Evolutionary conservation across 768 basidiomycete species (phyloP).

Genomic region (Russula lepida): DNA sequence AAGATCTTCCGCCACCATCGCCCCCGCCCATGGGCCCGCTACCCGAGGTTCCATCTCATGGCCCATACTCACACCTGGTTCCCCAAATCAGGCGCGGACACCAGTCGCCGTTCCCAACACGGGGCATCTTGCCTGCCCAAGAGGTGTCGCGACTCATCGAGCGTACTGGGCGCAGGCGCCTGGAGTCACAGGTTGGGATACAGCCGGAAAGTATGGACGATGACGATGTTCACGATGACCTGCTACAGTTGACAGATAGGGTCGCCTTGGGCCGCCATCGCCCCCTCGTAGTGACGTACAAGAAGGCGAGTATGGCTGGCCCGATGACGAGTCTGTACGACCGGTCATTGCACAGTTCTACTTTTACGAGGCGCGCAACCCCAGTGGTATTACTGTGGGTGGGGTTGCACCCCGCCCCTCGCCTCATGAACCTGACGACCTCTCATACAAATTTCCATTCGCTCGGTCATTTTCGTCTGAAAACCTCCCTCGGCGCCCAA

Average conservation of each 20-base stretch:
- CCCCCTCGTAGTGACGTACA: neutral
- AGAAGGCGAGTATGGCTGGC: constrained; percentile 3
- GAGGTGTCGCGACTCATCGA: constrained; percentile 22
- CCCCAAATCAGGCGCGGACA: constrained; percentile 34
- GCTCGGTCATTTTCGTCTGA: neutral
- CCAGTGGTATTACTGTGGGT: neutral
- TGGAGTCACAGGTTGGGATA: neutral
- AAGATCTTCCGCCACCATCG: constrained; percentile 20
- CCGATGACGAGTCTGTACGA: constrained; percentile 13
- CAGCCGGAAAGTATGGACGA: neutral
- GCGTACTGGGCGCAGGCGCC: constrained; percentile 9
- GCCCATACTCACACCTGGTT: constrained; percentile 14
- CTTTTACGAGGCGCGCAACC: neutral
- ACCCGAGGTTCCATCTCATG: constrained; percentile 7
- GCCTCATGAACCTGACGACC: constrained; percentile 10
- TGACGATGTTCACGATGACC: neutral
- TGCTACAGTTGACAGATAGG: neutral
- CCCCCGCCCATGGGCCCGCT: constrained; percentile 20
- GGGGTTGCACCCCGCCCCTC: neutral
- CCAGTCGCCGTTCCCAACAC: constrained; percentile 43
- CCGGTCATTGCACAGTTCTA: constrained; percentile 19
- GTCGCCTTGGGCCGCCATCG: neutral
- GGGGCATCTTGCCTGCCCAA: constrained; percentile 30
- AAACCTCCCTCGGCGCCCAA: neutral
- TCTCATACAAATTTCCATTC: constrained; percentile 6